Base-by-base conservation (phyloP, 2,329 filamentous ascomycete species). In the Aureobasidium sp. region DNA sequence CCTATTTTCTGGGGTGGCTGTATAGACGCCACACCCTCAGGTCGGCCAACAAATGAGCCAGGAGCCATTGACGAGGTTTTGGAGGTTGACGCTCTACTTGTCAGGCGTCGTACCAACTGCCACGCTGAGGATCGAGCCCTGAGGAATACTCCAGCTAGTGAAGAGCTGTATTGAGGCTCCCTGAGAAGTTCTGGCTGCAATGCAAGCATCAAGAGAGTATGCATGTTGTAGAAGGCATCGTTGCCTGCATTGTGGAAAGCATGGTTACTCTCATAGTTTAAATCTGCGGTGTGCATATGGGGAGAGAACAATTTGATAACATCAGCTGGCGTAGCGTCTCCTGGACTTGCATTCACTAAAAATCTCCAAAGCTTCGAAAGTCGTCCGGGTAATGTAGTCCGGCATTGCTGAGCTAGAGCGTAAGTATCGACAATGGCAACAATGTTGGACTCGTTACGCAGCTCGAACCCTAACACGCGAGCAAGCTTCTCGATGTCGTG, bases 221-320 rank as follows among this genome's bases (percentile, higher is more conserved):
- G 68, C 66, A 73, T 65, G 3, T 69, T 68, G 55, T 71, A 72
- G 1, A 70, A 69, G 5, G 71, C 70, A 57, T 73, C 71, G 39
- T 73, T 73, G 26, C 66, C 66, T 15, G 70, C 71, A 55, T 71
- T 71, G 43, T 72, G 71, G 29, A 64, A 63, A 24, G 95, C 60
- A 24, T 62, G 32, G 5, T 32, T 48, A 20, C 26, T 37, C 24
- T 47, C 32, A 17, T 17, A 32, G 17, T 50, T 34, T 15, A 48
- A 13, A 9, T 32, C 36, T 50, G 20, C 29, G 8, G 36, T 48
- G 3, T 12, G 24, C 1, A 20, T 13, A 8, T 39, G 27, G 15
- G 56, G 56, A 13, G 43, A 50, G 43, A 59, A 50, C 34, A 59
- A 20, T 15, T 13, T 39, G 8, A 50, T 20, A 17, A 59, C 41